Evolutionary conservation across 345 rosid species (phyloP).

Genomic region (Syzygium jambos): DNA sequence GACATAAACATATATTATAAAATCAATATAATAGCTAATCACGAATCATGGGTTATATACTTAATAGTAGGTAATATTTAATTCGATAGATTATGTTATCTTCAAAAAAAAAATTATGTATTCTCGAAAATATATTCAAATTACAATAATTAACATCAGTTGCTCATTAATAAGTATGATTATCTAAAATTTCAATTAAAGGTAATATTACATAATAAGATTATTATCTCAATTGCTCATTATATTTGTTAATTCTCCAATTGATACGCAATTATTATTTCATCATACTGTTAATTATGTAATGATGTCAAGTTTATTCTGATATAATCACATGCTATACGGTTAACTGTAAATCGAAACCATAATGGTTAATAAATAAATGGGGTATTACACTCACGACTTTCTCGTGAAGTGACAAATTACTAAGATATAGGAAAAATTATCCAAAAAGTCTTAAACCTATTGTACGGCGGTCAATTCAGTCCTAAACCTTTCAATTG

Average conservation of each 20-base stretch:
- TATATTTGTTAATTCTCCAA: neutral
- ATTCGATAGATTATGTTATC: neutral
- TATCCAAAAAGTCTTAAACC: too few relatives aligned
- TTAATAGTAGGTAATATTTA: neutral
- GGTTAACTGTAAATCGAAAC: too few relatives aligned
- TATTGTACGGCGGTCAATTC: too few relatives aligned
- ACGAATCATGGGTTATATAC: neutral
- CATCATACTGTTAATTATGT: too few relatives aligned
- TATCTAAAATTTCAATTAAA: neutral
- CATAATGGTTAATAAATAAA: too few relatives aligned
- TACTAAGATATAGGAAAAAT: too few relatives aligned
- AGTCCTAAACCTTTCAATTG: too few relatives aligned
- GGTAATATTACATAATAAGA: neutral
- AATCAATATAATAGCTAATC: neutral
- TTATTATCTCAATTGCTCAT: neutral
- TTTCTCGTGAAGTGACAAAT: too few relatives aligned
- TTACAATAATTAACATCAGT: neutral
- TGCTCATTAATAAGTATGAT: neutral
- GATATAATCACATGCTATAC: too few relatives aligned
- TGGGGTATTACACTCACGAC: too few relatives aligned
- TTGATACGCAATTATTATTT: too few relatives aligned
- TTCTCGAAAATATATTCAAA: neutral
- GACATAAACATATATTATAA: neutral
- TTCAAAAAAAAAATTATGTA: neutral
- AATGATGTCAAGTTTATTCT: too few relatives aligned